Evolutionary conservation across 495 filamentous ascomycete species (phyloP).

Genomic region (Rhypophila decipiens): DNA sequence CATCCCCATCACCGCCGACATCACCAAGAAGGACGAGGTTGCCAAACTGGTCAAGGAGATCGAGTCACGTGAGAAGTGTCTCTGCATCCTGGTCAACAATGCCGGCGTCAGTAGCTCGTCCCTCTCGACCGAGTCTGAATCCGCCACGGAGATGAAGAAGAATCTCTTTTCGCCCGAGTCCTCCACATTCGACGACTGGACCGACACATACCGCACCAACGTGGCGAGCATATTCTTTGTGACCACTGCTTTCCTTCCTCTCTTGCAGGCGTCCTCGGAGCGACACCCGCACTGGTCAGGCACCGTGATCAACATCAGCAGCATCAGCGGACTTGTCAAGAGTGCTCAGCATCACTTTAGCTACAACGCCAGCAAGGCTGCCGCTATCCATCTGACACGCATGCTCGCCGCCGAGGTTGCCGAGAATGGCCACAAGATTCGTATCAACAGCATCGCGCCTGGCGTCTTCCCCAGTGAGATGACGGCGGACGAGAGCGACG

Average conservation of each 20-base stretch:
- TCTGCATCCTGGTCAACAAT: conserved; percentile 77
- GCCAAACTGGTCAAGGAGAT: conserved; percentile 59
- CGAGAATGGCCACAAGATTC: conserved; percentile 46
- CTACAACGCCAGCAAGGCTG: conserved; percentile 70
- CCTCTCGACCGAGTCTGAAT: conserved; percentile 54
- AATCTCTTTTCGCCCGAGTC: conserved; percentile 36
- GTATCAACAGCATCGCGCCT: conserved; percentile 65
- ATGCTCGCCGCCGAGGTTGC: conserved; percentile 36
- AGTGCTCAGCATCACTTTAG: conserved; percentile 67
- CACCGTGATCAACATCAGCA: conserved; percentile 54
- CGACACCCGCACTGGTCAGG: conserved; percentile 44
- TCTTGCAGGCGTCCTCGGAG: conserved; percentile 38
- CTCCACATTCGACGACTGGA: conserved; percentile 59
- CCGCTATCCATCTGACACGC: conserved; percentile 63
- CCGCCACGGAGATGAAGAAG: conserved; percentile 43
- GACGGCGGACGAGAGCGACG: conserved; percentile 52
- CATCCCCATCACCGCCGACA: conserved; percentile 61
- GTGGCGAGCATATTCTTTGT: conserved; percentile 62
- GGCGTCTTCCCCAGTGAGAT: conserved; percentile 71
- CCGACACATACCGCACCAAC: conserved; percentile 65
- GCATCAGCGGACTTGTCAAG: conserved; percentile 52
- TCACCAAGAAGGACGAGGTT: conserved; percentile 69
- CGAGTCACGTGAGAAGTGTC: conserved; percentile 54
- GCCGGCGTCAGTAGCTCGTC: conserved; percentile 57
- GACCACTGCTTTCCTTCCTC: conserved; percentile 37